Conservation (phyloP, 2,329 filamentous ascomycete species). For the Talaromyces sp. region DNA sequence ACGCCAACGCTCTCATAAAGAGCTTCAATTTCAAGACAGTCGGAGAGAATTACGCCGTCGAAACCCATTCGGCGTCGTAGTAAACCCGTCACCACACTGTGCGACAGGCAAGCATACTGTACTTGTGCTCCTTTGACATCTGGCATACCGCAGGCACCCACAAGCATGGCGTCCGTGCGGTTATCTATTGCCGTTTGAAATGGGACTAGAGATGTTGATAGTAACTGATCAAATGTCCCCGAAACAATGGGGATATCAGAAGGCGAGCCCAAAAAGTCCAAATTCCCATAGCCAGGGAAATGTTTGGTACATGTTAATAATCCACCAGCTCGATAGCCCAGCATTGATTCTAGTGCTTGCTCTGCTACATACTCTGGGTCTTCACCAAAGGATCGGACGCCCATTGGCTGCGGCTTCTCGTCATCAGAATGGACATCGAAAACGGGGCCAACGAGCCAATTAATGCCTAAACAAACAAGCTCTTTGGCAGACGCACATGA, state of each 20-base stretch:
- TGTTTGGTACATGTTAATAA: conserved; percentile 9
- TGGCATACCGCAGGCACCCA: conserved; percentile 10
- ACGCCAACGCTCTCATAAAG: conserved; percentile 10
- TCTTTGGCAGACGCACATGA: conserved; percentile 8
- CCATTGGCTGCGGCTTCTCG: conserved; percentile 9
- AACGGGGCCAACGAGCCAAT: conserved; percentile 10
- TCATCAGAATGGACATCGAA: conserved; percentile 9
- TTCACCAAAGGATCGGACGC: conserved; percentile 11
- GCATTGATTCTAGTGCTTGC: conserved; percentile 8
- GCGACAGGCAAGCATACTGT: conserved; percentile 6
- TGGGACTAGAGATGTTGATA: conserved; percentile 7
- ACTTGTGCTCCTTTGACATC: conserved; percentile 8
- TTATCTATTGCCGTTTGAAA: conserved; percentile 10
- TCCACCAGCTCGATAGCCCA: conserved; percentile 7
- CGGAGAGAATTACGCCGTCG: conserved; percentile 7
- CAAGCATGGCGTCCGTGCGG: conserved; percentile 3
- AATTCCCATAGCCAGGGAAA: conserved; percentile 9
- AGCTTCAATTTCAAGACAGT: conserved; percentile 10
- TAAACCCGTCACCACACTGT: conserved; percentile 8
- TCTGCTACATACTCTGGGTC: conserved; percentile 8
- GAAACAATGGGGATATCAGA: conserved; percentile 11
- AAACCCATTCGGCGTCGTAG: conserved; percentile 10
- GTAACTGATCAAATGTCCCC: conserved; percentile 8
- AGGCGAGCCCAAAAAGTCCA: conserved; percentile 9
- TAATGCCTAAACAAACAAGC: conserved; percentile 7